Base-by-base conservation (phyloP, 805 yeast genomes). In the Debaryomyces prosopidis region DNA sequence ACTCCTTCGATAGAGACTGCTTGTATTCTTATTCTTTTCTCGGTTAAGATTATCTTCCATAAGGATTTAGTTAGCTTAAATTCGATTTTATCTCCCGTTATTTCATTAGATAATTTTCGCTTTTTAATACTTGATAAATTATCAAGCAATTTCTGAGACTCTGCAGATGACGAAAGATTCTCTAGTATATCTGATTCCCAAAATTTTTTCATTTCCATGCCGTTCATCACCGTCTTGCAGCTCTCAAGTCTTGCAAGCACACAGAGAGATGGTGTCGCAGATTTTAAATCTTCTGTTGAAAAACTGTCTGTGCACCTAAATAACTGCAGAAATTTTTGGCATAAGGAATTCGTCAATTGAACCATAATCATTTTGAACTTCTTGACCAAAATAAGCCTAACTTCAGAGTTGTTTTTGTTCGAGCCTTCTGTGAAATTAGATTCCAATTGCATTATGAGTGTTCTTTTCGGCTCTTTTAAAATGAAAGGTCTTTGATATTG, bases 31-130 rank as follows among this genome's bases (percentile, higher is more conserved):
- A 55, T 44, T 19, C 47, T 46, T 18, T 54, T 48, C 1, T 63
- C 66, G 15, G 63, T 50, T 49, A 57, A 50, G 16, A 57, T 42
- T 28, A 68, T 40, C 17, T 66, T 60, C 81, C 81, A 79, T 46
- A 73, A 69, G 1, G 80, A 71, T 46, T 64, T 67, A 11, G 63
- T 47, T 5, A 80, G 35, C 42, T 66, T 67, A 37, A 79, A 62
- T 44, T 73, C 76, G n/a, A 78, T 66, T 2, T 72, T 58, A 35
- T 71, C 75, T 3, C 75, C 76, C 30, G 39, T 38, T 7, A 51
- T 30, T 5, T 36, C 44, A 16, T 37, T 41, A 30, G 39, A 17
- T 9, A 36, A 8, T 40, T 42, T 52, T 43, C 54, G 40, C 37
- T 50, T 54, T 36, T 51, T 56, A 9, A 31, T 23, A 18, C 26